phyloP scores from a whole-genome alignment of 106 monocot species.

The Phalaenopsis aphrodite region DNA sequence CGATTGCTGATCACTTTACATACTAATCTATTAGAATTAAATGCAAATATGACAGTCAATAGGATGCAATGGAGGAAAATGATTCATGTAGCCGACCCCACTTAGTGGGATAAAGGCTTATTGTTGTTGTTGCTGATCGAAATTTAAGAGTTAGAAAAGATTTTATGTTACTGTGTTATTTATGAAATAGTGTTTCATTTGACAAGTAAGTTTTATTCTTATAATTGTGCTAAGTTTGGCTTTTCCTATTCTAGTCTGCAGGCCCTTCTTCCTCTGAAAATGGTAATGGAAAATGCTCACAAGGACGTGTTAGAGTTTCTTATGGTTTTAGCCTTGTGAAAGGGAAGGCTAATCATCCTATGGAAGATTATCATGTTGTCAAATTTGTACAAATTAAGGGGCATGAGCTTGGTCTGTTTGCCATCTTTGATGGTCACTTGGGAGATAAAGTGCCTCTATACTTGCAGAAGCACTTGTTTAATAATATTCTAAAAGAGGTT shows the following conservation, averaged over 20 bases:
- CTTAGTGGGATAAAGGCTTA: no score
- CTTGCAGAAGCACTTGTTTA: slow-evolving; percentile 70
- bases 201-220: background rate
- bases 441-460: slow-evolving; percentile 70
- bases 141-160: background rate
- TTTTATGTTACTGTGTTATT: background rate
- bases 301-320: slow-evolving; percentile 29
- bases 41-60: no score
- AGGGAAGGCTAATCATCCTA: slow-evolving; percentile 77
- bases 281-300: slow-evolving; percentile 64
- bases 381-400: slow-evolving; percentile 44
- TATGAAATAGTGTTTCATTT: background rate
- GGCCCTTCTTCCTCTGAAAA: slow-evolving; percentile 23
- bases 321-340: slow-evolving; percentile 76
- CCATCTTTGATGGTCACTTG: slow-evolving; percentile 80
- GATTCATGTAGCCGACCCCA: no score
- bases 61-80: no score
- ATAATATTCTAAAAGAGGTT: slow-evolving; percentile 77
- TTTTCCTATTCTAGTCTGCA: slow-evolving; percentile 22
- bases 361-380: slow-evolving; percentile 84
- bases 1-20: no score
- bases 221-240: background rate
- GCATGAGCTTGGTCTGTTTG: slow-evolving; percentile 70
- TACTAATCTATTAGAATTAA: no score
- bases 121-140: background rate